These are phyloP conservation scores for Suillus plorans DNA, from an alignment of 768 basidiomycete genomes.

Conservation along the genomic window DNA sequence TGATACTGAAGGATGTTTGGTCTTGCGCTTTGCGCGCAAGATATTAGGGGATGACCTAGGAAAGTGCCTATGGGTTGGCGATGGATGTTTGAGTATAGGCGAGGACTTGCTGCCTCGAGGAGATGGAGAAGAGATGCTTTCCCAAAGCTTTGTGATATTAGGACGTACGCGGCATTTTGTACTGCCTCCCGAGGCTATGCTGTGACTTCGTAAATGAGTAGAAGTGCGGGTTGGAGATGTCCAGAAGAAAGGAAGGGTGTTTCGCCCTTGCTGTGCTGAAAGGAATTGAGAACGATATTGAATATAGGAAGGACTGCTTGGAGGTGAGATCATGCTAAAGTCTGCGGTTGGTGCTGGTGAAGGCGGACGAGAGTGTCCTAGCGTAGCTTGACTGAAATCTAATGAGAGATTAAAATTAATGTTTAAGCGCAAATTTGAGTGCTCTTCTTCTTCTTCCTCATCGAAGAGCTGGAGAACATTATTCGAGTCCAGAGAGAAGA, in stretches of 20 bases:
- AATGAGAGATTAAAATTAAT: conserved; percentile 8
- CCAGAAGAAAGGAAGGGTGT: conserved; percentile 33
- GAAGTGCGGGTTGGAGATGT: conserved; percentile 21
- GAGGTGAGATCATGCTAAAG: conserved; percentile 47
- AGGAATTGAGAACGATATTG: conserved; percentile 33
- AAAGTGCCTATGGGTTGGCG: not conserved
- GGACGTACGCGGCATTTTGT: conserved; percentile 29
- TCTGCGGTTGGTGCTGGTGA: conserved; percentile 47
- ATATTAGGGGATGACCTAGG: not conserved
- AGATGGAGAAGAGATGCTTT: conserved; percentile 30
- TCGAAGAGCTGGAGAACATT: not conserved
- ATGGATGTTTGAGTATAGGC: not conserved
- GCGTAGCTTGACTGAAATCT: conserved; percentile 10
- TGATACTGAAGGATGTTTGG: not conserved
- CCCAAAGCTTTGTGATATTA: conserved; percentile 35
- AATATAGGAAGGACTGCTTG: conserved; percentile 33
- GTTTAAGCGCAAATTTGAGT: conserved; percentile 26
- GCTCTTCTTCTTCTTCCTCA: conserved; percentile 17
- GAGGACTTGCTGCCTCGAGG: conserved; percentile 2
- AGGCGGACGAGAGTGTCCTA: conserved; percentile 31
- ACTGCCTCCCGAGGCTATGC: conserved; percentile 21
- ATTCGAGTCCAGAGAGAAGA: not conserved
- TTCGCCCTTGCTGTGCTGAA: conserved; percentile 20
- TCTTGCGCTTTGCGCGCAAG: conserved; percentile 7
- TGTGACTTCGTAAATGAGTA: conserved; percentile 10